phyloP scores from a whole-genome alignment of 306 rosid genomes.

The Mimosa pudica region DNA sequence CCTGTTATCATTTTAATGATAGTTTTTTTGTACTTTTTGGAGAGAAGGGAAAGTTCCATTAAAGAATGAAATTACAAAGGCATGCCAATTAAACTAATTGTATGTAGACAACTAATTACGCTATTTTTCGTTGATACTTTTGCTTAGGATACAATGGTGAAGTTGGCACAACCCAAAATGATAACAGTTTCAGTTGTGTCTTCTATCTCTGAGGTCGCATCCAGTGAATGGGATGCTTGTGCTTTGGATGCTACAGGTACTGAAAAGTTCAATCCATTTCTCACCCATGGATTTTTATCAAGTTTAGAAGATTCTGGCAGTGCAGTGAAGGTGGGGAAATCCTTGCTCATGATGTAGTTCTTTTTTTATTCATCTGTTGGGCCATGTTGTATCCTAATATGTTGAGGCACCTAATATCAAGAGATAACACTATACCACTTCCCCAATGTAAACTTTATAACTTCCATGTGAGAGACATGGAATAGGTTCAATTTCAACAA shows the following conservation, averaged over 20 bases:
- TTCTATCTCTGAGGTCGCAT: conserved; percentile 73
- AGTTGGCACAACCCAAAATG: conserved; percentile 39
- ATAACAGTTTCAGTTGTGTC: conserved; percentile 62
- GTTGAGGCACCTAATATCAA: conserved; percentile 10
- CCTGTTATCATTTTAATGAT: conserved; percentile 2
- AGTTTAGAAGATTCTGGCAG: conserved; percentile 68
- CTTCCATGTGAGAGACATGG: background rate
- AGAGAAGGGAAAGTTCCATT: too few relatives aligned
- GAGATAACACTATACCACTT: background rate
- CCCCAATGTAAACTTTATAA: background rate
- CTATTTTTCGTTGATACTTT: conserved; percentile 3
- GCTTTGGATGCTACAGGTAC: conserved; percentile 64
- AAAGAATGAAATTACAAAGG: too few relatives aligned
- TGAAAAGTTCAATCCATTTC: conserved; percentile 74
- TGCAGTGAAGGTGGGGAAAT: conserved; percentile 60
- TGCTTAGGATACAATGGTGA: conserved; percentile 42
- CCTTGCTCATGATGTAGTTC: background rate
- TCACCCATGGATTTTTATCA: conserved; percentile 74
- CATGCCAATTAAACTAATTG: too few relatives aligned
- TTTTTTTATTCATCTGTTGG: background rate
- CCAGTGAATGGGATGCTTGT: conserved; percentile 86
- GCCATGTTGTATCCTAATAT: background rate
- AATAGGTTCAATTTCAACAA: background rate
- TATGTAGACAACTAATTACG: too few relatives aligned
- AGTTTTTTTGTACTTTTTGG: background rate